Percentiles rank a stretch among this genome's conserved stretches.
Conservation (phyloP, 2,329 filamentous ascomycete genomes). For the Tolypocladium paradoxum region DNA sequence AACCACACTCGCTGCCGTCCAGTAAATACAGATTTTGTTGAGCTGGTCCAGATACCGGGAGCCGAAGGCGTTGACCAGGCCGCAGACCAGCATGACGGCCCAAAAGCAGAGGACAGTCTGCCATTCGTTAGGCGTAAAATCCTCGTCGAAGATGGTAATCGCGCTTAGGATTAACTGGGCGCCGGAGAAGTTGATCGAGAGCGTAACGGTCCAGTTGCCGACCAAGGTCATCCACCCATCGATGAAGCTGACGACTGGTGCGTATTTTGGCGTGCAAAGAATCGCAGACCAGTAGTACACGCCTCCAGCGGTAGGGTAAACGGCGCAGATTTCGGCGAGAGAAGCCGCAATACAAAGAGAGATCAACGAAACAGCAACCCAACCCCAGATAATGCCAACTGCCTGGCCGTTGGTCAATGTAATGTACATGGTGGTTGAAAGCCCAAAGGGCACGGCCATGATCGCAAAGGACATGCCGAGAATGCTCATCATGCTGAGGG, state of each 20-base stretch:
- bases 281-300: constrained; percentile 67
- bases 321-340: constrained; percentile 61
- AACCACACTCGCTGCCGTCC: constrained; percentile 58
- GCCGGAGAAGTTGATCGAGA: constrained; percentile 59
- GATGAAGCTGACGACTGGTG: constrained; percentile 55
- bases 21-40: constrained; percentile 62
- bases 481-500: constrained; percentile 38
- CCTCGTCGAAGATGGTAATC: constrained; percentile 53
- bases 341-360: constrained; percentile 62
- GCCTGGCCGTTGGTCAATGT: constrained; percentile 61
- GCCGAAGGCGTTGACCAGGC: constrained; percentile 57
- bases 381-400: constrained; percentile 64
- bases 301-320: constrained; percentile 48
- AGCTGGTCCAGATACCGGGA: constrained; percentile 48
- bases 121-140: constrained; percentile 50
- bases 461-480: constrained; percentile 40
- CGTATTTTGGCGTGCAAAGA: constrained; percentile 49
- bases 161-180: constrained; percentile 58
- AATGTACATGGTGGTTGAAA: constrained; percentile 36
- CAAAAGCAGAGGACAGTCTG: constrained; percentile 69
- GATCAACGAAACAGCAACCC: constrained; percentile 52
- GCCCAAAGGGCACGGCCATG: constrained; percentile 39
- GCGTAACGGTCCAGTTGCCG: constrained; percentile 60
- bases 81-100: constrained; percentile 52
- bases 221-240: constrained; percentile 66